These are phyloP conservation scores for Aspergillus melleus DNA, from an alignment of 2,329 filamentous ascomycete species.

Conservation along the genomic window DNA sequence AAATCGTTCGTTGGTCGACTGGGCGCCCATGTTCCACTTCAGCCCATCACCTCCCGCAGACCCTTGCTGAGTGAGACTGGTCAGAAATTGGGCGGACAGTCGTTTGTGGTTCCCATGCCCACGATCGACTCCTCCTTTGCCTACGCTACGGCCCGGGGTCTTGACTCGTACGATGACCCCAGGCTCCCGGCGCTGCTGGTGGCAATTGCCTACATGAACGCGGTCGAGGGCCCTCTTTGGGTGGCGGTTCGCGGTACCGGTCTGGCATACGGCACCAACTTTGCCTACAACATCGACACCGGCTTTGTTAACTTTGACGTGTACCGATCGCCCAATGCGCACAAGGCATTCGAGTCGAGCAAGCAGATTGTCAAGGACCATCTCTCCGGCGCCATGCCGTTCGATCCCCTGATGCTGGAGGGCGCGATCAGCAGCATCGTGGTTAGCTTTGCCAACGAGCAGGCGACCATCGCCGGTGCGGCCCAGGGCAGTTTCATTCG, in stretches of 20 bases:
- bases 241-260: conserved; percentile 88
- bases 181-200: conserved; percentile 82
- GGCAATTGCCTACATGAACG: conserved; percentile 85
- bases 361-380: conserved; percentile 73
- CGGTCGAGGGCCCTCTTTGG: conserved; percentile 93
- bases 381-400: conserved; percentile 66
- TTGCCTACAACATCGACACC: conserved; percentile 73
- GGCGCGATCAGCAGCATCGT: conserved; percentile 90
- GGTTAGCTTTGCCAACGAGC: conserved; percentile 80
- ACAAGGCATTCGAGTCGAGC: conserved; percentile 78
- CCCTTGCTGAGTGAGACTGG: conserved; percentile 75
- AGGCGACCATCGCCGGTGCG: conserved; percentile 78
- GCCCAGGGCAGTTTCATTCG: conserved; percentile 81
- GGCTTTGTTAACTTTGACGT: conserved; percentile 82
- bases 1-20: conserved; percentile 60
- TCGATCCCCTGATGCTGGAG: conserved; percentile 82
- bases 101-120: conserved; percentile 84
- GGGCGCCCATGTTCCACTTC: conserved; percentile 56
- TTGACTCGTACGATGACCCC: conserved; percentile 73
- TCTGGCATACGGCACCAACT: conserved; percentile 84
- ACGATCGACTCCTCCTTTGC: conserved; percentile 91
- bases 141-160: conserved; percentile 71
- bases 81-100: conserved; percentile 69
- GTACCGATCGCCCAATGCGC: conserved; percentile 85
- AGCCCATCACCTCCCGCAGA: conserved; percentile 69